Evolutionary conservation across 1,139 yeast species (phyloP), one percentile per base, ranked within the genome.

Genomic region (Suhomyces terraborum): DNA sequence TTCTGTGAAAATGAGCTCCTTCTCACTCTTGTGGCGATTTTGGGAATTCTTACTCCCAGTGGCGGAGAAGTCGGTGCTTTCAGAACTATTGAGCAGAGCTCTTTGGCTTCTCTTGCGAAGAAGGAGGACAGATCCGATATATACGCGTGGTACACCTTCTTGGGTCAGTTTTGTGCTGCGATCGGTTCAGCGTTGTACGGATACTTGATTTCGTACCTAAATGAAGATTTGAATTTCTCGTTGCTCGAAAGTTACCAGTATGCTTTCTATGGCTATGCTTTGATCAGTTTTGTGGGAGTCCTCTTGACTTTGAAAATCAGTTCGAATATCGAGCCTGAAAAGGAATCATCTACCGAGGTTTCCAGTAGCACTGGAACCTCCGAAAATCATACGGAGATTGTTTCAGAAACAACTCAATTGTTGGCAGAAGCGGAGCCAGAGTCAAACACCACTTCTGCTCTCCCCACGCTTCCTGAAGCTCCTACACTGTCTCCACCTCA

Each of bases 21-120:
- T 3, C 50, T 71, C 33, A 53, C 62, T 17, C 36, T 49, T 0
- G 52, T 58, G 17, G 66, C 69, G 0, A 48, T 64, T 8, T 22
- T 66, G 7, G 76, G 77, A 2, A 62, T 68, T 12, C 53, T 70
- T 27, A 69, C 75, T 1, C 73, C 74, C 4, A 61, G 66, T 21
- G 76, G 76, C 1, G 72, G 69, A 2, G 77, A 71, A 45, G 75
- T 69, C 12, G 75, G 75, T 0, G 69, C 74, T 0, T 70, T 69
- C 48, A 55, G 75, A 40, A 62, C 73, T 3, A 59, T 69, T 17
- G 77, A 71, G 46, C 74, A 69, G 39, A 58, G 70, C 29, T 49
- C 69, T 1, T 61, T 70, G 29, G 73, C 75, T 0, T 59, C 68
- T 9, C 55, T 69, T 46, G 61, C 61, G 2, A 52, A 56, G 4